Evolutionary conservation across 768 basidiomycete genomes (phyloP), one percentile per base, ranked within the genome.

Genomic region (Hirschioporus abietinus): DNA sequence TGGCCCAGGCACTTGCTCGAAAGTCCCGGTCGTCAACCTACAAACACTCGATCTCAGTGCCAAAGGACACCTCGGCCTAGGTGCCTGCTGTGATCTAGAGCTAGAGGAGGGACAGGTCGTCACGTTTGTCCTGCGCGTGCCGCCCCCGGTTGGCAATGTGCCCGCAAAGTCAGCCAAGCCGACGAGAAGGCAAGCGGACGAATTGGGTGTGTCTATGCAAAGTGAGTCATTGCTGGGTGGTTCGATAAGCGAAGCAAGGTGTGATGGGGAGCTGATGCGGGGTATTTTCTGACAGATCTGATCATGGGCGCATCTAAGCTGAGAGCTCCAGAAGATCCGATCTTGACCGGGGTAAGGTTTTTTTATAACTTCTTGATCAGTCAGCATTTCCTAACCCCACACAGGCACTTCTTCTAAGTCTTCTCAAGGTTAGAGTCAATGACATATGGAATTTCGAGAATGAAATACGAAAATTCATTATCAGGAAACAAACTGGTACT

Each of bases 51-150:
- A 95, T 72, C 78, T 92, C 65, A 84, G 78, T n/a, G 76, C 71
- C 0, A 85, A 88, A 73, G 93, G 93, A 0, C 91, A 95, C 72
- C 83, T 89, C 63, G 95, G 96, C 1, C 80, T 81, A 3, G 88
- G 83, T 8, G 84, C 87, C 23, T 82, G 79, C 68, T 77, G 83
- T 15, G 79, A 87, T 20, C 78, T 98, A 63, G 77, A 79, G 26
- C 79, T 98, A 24, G 74, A 77, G 24, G 96, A 98, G 75, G 96
- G 96, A 0, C 95, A 99, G 75, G 83, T 83, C 20, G 88, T 98
- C n/a, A 92, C 92, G 1, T 97, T 98, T 71, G 82, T 97, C 18
- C 77, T 98, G 71, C 81, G 95, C 58, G 88, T 86, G 59, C 87
- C 87, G 9, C 88, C 90, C 1, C 76, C 80, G 15, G 63, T 34